These are phyloP conservation scores for Citrus cavaleriei DNA, from an alignment of 345 rosid species.

Conservation along the genomic window DNA sequence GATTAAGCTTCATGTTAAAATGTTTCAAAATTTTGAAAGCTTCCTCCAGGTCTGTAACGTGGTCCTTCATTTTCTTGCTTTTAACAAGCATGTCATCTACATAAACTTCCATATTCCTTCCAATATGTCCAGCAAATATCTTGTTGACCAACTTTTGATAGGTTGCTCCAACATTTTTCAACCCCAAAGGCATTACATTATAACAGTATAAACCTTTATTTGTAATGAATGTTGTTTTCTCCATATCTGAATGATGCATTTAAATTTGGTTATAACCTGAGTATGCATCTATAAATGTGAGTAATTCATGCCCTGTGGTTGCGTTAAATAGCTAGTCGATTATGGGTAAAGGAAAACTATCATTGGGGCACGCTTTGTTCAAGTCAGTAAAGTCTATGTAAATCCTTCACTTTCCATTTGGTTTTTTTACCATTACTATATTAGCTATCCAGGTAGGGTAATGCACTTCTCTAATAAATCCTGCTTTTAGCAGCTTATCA, in stretches of 20 bases:
- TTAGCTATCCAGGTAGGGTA: background rate
- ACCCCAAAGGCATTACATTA: no score
- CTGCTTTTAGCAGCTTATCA: no score
- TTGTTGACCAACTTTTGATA: background rate
- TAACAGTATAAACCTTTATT: no score
- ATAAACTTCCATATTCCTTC: background rate
- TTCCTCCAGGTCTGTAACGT: background rate
- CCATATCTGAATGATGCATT: background rate
- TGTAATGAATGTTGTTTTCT: background rate
- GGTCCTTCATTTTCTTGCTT: background rate
- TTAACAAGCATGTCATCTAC: background rate
- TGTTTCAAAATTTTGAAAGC: background rate
- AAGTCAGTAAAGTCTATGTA: background rate
- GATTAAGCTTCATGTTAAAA: background rate
- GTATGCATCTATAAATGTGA: background rate
- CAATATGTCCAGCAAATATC: accelerated
- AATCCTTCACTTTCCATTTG: background rate
- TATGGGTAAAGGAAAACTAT: background rate
- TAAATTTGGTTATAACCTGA: background rate
- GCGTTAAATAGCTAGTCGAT: background rate
- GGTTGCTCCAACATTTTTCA: background rate
- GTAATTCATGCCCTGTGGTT: accelerated
- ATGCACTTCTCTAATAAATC: background rate
- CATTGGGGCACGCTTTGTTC: background rate
- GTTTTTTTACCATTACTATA: background rate